Evolutionary conservation across 2,329 filamentous ascomycete genomes (phyloP).

Genomic region (Diplodia mutila): DNA sequence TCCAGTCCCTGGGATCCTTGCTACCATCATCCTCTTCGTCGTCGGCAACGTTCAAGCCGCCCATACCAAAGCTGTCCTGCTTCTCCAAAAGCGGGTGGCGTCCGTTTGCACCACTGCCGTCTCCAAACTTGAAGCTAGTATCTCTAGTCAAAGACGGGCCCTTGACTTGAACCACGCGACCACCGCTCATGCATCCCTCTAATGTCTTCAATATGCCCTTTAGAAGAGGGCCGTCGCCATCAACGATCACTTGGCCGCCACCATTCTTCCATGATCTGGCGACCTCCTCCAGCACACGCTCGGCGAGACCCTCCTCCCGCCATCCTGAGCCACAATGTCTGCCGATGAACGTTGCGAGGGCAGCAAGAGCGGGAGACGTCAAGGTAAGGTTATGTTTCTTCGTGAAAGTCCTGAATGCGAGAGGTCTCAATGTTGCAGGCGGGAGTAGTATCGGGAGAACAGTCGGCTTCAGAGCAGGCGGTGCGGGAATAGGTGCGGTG

Average conservation of each 20-base stretch:
- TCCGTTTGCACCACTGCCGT: conserved; percentile 32
- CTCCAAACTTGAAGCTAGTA: conserved; percentile 66
- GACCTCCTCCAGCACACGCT: conserved; percentile 88
- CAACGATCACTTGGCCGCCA: conserved; percentile 87
- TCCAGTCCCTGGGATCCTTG: conserved; percentile 76
- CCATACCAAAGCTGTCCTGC: conserved; percentile 66
- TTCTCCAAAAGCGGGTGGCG: conserved; percentile 59
- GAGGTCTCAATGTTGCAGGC: conserved; percentile 79
- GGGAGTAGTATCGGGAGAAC: conserved; percentile 90
- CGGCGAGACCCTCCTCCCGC: conserved; percentile 92
- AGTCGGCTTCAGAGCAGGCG: conserved; percentile 56
- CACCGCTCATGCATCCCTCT: conserved; percentile 88
- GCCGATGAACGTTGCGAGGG: conserved; percentile 86
- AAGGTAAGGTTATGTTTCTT: conserved; percentile 97
- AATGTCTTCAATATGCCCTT: conserved; percentile 81
- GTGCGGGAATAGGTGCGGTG: conserved; percentile 47
- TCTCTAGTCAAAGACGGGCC: conserved; percentile 62
- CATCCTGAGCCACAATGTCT: conserved; percentile 94
- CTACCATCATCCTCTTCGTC: conserved; percentile 62
- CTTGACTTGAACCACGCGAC: conserved; percentile 62
- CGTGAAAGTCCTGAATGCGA: conserved; percentile 94
- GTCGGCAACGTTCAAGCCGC: conserved; percentile 55
- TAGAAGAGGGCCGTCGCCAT: conserved; percentile 71
- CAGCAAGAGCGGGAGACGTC: conserved; percentile 81
- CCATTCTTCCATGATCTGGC: conserved; percentile 90